These are phyloP conservation scores for Xylaria sp. DNA, from an alignment of 2,329 filamentous ascomycete genomes.

Conservation along the genomic window DNA sequence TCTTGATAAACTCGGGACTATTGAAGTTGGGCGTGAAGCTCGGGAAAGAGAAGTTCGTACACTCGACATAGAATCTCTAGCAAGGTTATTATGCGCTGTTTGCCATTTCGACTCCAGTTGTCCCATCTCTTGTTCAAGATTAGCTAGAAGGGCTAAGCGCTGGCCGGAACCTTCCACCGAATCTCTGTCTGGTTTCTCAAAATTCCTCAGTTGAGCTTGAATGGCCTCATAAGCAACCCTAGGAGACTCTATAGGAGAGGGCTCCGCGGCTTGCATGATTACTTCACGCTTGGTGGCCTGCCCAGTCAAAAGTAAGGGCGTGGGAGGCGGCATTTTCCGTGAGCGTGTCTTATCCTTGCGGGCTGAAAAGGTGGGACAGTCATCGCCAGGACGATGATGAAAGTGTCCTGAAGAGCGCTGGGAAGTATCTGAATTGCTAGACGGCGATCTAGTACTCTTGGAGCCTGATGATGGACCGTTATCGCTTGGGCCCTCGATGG, in stretches of 20 bases:
- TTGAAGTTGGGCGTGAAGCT: constrained; percentile 52
- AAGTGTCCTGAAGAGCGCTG: constrained; percentile 51
- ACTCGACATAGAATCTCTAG: constrained; percentile 63
- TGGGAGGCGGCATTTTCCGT: constrained; percentile 67
- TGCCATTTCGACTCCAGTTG: constrained; percentile 70
- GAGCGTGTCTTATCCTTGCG: constrained; percentile 58
- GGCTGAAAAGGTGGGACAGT: constrained; percentile 68
- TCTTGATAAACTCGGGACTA: constrained; percentile 33
- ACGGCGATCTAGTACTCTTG: constrained; percentile 44
- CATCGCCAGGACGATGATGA: constrained; percentile 69
- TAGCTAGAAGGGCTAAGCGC: constrained; percentile 63
- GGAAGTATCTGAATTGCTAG: constrained; percentile 31
- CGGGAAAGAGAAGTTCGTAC: constrained; percentile 52
- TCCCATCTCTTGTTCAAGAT: constrained; percentile 71
- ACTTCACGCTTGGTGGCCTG: constrained; percentile 56
- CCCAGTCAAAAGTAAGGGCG: constrained; percentile 63
- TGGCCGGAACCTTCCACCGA: constrained; percentile 55
- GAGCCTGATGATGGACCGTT: constrained; percentile 47
- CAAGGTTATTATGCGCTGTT: constrained; percentile 64
- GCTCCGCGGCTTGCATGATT: constrained; percentile 60
- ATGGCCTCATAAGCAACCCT: constrained; percentile 61
- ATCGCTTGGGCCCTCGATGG: constrained; percentile 39
- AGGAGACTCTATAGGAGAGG: constrained; percentile 65
- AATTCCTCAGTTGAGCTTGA: constrained; percentile 62
- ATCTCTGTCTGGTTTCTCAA: constrained; percentile 57